A percentile compares a stretch with the other conserved stretches of the same genome.
These are phyloP conservation scores for Paramecium biaurelia DNA, from an alignment of 73 alveolate genomes.

Conservation along the genomic window DNA sequence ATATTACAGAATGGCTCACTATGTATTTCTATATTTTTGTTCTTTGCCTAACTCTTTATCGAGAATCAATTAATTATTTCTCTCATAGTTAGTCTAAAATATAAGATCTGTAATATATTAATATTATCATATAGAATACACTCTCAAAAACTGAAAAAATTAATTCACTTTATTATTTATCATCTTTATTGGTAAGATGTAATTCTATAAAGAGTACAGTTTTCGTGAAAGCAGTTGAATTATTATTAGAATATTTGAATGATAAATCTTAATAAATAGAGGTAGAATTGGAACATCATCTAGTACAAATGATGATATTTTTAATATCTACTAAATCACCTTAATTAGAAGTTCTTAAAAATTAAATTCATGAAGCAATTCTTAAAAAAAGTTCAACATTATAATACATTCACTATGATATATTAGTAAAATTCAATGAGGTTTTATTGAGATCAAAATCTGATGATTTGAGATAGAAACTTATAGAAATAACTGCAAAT, in stretches of 20 bases:
- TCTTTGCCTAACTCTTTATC: neutral
- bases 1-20: constrained; percentile 51
- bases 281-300: constrained; percentile 5
- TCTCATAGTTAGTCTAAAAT: neutral
- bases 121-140: neutral
- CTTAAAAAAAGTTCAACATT: neutral
- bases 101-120: constrained; percentile 24
- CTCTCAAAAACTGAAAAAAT: constrained; percentile 22
- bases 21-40: neutral
- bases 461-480: neutral
- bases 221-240: neutral
- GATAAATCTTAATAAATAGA: neutral
- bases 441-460: neutral
- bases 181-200: constrained; percentile 42
- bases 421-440: constrained; percentile 37
- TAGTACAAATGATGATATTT: neutral
- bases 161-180: constrained; percentile 19
- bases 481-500: constrained; percentile 35
- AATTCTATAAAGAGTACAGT: neutral
- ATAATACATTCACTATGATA: constrained; percentile 27
- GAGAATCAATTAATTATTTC: neutral
- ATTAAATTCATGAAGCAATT: neutral
- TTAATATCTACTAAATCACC: constrained; percentile 23
- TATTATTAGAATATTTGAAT: neutral
- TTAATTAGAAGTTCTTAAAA: neutral